Evolutionary conservation across 1,139 yeast genomes (phyloP).

Genomic region (Nakaseomyces delphensis): DNA sequence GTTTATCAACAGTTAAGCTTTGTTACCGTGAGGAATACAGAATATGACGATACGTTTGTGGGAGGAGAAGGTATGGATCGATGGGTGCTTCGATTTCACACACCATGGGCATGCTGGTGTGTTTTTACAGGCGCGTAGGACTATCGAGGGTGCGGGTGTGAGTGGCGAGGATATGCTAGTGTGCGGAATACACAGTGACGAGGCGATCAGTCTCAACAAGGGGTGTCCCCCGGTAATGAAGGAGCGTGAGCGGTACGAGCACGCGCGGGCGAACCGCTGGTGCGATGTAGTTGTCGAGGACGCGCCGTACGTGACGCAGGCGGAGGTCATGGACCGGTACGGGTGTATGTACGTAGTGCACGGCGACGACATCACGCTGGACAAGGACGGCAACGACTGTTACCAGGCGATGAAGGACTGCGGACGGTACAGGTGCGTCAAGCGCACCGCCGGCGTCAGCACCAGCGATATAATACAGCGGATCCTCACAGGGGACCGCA

Average conservation of each 20-base stretch:
- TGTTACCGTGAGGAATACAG: too few species aligned
- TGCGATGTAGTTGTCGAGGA: constrained; percentile 57
- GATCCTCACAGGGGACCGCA: constrained; percentile 46
- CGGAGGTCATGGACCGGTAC: constrained; percentile 62
- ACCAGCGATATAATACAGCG: constrained; percentile 95
- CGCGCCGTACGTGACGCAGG: constrained; percentile 96
- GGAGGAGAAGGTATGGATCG: constrained; percentile 62
- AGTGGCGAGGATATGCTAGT: constrained; percentile 41
- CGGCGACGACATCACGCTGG: constrained; percentile 96
- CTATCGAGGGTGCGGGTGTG: constrained; percentile 14
- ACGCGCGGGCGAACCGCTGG: constrained; percentile 92
- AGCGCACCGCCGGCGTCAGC: constrained; percentile 86
- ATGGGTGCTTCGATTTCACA: constrained; percentile 95
- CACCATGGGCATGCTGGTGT: constrained; percentile 99
- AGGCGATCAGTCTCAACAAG: constrained; percentile 69
- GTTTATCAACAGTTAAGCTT: too few species aligned
- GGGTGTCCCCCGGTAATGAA: constrained; percentile 88
- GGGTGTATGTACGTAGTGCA: constrained; percentile 87
- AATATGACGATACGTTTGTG: constrained; percentile 7
- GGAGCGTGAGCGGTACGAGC: constrained; percentile 64
- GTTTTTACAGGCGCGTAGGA: constrained; percentile 65
- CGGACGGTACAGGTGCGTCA: constrained; percentile 83
- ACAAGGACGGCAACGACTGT: constrained; percentile 90
- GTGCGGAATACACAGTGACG: constrained; percentile 89
- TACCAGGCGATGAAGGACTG: constrained; percentile 73